Conservation (phyloP, 139 green algal genomes). For the Haematococcus lacustris region DNA sequence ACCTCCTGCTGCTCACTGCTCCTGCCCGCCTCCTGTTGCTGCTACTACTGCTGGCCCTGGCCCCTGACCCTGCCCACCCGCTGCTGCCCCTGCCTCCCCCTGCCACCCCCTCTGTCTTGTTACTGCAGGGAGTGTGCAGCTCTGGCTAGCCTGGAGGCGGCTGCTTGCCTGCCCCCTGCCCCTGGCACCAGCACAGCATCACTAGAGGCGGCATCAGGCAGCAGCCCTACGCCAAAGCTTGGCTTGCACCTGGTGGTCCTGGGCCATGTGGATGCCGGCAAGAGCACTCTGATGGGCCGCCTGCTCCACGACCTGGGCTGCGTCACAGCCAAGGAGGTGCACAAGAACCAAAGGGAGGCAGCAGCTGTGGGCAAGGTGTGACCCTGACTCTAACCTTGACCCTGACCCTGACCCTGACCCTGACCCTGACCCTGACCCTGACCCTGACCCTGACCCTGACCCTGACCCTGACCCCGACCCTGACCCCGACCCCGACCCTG, state of each 20-base stretch:
- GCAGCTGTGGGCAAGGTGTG: conserved; percentile 69
- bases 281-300: conserved; percentile 93
- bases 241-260: conserved; percentile 80
- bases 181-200: background rate
- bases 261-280: conserved; percentile 95
- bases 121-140: conserved; percentile 22
- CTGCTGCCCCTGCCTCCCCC: background rate
- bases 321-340: conserved; percentile 46
- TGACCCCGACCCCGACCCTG: no score
- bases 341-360: conserved; percentile 69
- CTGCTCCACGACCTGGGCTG: conserved; percentile 77
- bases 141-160: conserved; percentile 22
- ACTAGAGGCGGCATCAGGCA: background rate
- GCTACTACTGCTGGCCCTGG: background rate
- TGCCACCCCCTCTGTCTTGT: background rate
- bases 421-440: no score
- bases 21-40: background rate
- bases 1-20: background rate
- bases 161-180: conserved; percentile 15
- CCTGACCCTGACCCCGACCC: no score
- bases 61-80: background rate
- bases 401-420: no score
- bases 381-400: no score
- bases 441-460: no score
- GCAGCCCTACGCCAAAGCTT: background rate